Evolutionary conservation across 345 rosid species (phyloP), one percentile per base, ranked within the genome.

Genomic region (Hirschfeldia incana): DNA sequence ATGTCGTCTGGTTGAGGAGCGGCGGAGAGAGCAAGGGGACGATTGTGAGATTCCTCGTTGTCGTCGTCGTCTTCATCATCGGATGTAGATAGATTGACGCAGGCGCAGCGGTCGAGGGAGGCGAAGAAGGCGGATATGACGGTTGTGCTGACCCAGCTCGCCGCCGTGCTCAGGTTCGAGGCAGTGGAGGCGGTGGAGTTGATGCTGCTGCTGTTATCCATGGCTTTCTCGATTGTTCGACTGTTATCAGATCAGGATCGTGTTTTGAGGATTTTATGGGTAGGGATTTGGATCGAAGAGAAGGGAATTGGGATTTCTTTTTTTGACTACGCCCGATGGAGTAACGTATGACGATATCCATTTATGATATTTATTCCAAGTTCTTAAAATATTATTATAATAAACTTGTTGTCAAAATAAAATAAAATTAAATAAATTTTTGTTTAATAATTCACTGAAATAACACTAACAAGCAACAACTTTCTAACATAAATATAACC

Each of bases 71-170:
- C 46, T 2, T 81, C 98, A 64, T 90, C 98, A 72, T 90, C 95
- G 30, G 75, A 81, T 73, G 94, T 94, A 12, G 89, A 42, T 13
- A 92, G 81, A 36, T 92, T 92, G 78, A 94, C 97, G 83, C 98
- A 92, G 55, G 97, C 83, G 85, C 85, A 94, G 92, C 46, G 46
- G 4, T 39, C 46, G 46, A 39, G 12, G 46, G 46, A 39, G 12
- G 46, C 46, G 46, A 9, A 94, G 84, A 92, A 94, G 77, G 96
- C 96, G 81, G 94, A 85, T 65, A 84, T 82, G 0, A 94, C 93
- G 75, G 89, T 78, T 83, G 91, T 62, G 85, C 94, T 81, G 75
- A 92, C 83, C 97, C 95, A 89, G 82, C 65, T 79, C 16, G 94
- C 92, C 65, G 88, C 86, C 12, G 82, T 85, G 87, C 85, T 69